phyloP scores from a whole-genome alignment of 257 asterid species.

The Henckelia pumila region DNA sequence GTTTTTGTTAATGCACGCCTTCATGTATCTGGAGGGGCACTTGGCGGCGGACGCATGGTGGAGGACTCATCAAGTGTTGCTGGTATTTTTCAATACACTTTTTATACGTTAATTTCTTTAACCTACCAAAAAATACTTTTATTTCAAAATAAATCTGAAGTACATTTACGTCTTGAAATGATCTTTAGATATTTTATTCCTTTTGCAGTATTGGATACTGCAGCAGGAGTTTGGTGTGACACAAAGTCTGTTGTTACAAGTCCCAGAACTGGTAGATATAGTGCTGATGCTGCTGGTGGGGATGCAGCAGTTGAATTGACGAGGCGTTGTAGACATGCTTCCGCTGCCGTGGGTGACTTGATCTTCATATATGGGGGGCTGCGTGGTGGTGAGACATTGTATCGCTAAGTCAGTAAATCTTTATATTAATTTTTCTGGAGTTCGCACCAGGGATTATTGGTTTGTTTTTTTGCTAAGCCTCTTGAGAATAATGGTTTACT shows the following conservation, averaged over 20 bases:
- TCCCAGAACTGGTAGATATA: constrained; percentile 93
- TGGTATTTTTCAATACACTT: constrained; percentile 44
- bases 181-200: constrained; percentile 18
- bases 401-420: not conserved
- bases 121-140: not conserved
- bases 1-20: constrained; percentile 98
- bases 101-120: constrained; percentile 17
- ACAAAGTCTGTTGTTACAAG: constrained; percentile 90
- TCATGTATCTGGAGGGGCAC: constrained; percentile 99
- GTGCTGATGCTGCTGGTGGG: constrained; percentile 99
- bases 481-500: not conserved
- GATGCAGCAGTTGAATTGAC: constrained; percentile 98
- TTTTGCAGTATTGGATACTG: constrained; percentile 85
- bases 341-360: constrained; percentile 96
- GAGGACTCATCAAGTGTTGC: constrained; percentile 99
- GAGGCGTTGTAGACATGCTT: constrained; percentile 97
- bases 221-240: constrained; percentile 99
- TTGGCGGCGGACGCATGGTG: constrained; percentile 99
- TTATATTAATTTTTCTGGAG: not conserved
- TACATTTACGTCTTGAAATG: constrained; percentile 8
- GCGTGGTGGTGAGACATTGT: constrained; percentile 86
- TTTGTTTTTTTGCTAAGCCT: not conserved
- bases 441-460: not conserved
- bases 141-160: constrained; percentile 3
- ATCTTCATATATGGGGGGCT: constrained; percentile 95